These are phyloP conservation scores for Moesziomyces parantarcticus DNA, from an alignment of 1,284 basidiomycete genomes.

Conservation along the genomic window DNA sequence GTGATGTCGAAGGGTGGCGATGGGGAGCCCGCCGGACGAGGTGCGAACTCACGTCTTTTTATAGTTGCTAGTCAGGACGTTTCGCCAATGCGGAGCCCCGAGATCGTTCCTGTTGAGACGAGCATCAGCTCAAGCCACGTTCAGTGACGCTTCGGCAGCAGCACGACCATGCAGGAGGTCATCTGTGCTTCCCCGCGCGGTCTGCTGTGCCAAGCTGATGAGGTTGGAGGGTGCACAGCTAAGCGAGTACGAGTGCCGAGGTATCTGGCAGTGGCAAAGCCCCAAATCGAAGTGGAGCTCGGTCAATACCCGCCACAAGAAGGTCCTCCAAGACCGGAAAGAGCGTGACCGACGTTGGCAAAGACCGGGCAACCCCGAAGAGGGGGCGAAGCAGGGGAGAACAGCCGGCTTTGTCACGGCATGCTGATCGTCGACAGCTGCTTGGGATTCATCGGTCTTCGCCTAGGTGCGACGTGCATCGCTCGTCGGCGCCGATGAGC, in stretches of 20 bases:
- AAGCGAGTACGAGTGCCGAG: background rate
- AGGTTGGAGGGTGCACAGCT: background rate
- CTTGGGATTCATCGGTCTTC: conserved; percentile 14
- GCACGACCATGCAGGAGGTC: background rate
- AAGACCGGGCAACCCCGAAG: background rate
- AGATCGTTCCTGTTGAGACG: no score
- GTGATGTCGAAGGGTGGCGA: background rate
- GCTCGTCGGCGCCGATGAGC: conserved; percentile 1
- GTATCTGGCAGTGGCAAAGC: background rate
- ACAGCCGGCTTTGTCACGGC: no score
- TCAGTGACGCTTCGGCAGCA: no score
- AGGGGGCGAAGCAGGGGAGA: no score
- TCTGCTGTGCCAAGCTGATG: background rate
- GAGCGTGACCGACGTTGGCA: background rate
- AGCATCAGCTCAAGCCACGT: no score
- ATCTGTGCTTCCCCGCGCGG: background rate
- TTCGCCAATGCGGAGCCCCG: no score
- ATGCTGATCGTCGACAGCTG: background rate
- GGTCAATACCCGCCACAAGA: background rate
- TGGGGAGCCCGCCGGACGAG: no score
- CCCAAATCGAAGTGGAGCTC: background rate
- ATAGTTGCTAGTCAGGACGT: background rate
- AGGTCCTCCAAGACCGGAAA: background rate
- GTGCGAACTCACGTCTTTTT: background rate
- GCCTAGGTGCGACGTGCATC: conserved; percentile 1